These are phyloP conservation scores for Scolecobasidium constrictum DNA, from an alignment of 2,329 filamentous ascomycete species.

Conservation along the genomic window DNA sequence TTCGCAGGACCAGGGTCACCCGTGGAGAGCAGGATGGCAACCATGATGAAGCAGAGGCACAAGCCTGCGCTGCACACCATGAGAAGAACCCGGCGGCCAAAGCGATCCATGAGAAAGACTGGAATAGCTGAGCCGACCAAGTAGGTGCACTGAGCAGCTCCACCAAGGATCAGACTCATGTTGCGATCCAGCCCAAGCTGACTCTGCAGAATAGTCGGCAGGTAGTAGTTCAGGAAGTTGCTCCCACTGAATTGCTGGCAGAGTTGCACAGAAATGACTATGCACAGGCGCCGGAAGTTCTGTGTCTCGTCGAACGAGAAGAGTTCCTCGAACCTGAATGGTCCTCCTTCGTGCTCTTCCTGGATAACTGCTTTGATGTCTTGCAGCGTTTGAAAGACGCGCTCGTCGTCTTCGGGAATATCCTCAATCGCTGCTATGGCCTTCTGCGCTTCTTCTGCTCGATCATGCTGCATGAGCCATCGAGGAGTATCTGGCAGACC, in stretches of 20 bases:
- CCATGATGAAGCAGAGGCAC: slow-evolving; percentile 32
- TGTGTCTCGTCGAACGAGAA: no score
- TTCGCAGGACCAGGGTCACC: slow-evolving; percentile 23
- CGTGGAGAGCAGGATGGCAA: slow-evolving; percentile 25
- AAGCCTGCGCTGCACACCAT: slow-evolving; percentile 31
- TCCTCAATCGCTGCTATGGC: slow-evolving; percentile 21
- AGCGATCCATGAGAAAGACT: slow-evolving; percentile 27
- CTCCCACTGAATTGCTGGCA: no score
- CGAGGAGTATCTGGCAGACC: background rate
- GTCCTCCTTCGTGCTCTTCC: background rate
- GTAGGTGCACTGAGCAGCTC: no score
- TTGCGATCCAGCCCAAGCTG: no score
- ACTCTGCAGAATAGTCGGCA: no score
- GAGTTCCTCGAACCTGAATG: background rate
- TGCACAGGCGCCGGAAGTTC: no score
- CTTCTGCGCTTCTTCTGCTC: slow-evolving; percentile 25
- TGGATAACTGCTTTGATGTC: background rate
- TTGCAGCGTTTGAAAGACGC: background rate
- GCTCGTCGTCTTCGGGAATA: slow-evolving; percentile 21
- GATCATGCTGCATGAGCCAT: background rate
- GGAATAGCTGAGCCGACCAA: slow-evolving; percentile 1
- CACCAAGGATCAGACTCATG: no score
- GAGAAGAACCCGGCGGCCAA: slow-evolving; percentile 30
- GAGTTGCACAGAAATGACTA: no score
- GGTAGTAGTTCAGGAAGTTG: no score